Evolutionary conservation across 2,329 filamentous ascomycete species (phyloP).

Genomic region (Boeremia exigua): DNA sequence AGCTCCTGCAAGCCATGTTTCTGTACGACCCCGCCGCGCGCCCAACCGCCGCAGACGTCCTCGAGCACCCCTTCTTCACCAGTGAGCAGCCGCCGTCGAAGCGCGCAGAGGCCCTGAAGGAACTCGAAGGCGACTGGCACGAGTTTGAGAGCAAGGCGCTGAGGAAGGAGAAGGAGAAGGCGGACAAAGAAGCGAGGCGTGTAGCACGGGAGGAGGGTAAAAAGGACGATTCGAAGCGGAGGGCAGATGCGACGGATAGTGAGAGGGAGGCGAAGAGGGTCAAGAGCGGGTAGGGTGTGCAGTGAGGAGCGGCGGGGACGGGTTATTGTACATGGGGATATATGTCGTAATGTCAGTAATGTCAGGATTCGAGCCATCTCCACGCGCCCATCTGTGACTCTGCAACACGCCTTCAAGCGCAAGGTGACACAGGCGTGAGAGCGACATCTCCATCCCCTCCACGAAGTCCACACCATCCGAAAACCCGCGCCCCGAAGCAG

Average conservation of each 20-base stretch:
- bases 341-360: neutral
- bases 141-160: constrained; percentile 97
- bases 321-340: neutral
- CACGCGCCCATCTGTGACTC: neutral
- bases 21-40: constrained; percentile 84
- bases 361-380: neutral
- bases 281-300: constrained; percentile 21
- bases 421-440: no score
- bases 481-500: no score
- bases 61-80: constrained; percentile 88
- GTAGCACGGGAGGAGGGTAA: constrained; percentile 40
- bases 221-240: constrained; percentile 44
- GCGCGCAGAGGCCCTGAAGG: constrained; percentile 81
- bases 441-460: no score
- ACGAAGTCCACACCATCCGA: no score
- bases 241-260: constrained; percentile 37
- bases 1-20: constrained; percentile 84
- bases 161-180: constrained; percentile 82
- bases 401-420: no score
- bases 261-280: constrained; percentile 44
- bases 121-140: constrained; percentile 94
- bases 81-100: constrained; percentile 77
- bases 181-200: constrained; percentile 62
- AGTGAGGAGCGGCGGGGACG: neutral
- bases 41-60: constrained; percentile 81